Evolutionary conservation across 176 grass and related monocot genomes (phyloP).

Genomic region (Avena insularis): DNA sequence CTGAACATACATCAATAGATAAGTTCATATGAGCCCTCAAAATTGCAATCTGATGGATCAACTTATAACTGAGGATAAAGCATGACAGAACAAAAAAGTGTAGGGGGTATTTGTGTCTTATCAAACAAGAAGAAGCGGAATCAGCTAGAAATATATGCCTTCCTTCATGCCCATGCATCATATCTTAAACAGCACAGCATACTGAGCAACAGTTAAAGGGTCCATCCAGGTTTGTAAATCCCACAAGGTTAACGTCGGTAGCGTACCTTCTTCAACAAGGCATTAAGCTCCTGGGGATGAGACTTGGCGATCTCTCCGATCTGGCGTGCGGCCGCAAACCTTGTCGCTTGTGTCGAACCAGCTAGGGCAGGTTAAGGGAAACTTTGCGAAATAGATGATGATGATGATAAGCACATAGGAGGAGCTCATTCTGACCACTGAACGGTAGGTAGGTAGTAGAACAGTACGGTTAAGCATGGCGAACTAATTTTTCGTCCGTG

Average conservation of each 20-base stretch:
- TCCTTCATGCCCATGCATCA: neutral
- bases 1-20: neutral
- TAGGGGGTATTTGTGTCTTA: neutral
- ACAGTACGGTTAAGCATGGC: neutral
- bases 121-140: constrained; percentile 7
- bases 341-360: constrained; percentile 90
- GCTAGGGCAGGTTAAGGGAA: constrained; percentile 75
- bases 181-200: constrained; percentile 5
- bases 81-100: neutral
- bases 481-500: no score
- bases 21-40: neutral
- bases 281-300: constrained; percentile 84
- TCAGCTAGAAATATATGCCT: constrained; percentile 1
- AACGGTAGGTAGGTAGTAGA: neutral
- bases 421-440: neutral
- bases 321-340: constrained; percentile 89
- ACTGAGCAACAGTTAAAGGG: neutral
- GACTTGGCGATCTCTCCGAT: constrained; percentile 96
- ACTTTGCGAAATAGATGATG: constrained; percentile 23
- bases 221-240: neutral
- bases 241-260: neutral
- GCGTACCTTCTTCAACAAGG: constrained; percentile 85
- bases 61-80: neutral
- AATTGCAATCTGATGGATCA: neutral
- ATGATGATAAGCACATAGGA: neutral